phyloP scores from a whole-genome alignment of 2,329 filamentous ascomycete genomes.

The Orbilia oligospora region DNA sequence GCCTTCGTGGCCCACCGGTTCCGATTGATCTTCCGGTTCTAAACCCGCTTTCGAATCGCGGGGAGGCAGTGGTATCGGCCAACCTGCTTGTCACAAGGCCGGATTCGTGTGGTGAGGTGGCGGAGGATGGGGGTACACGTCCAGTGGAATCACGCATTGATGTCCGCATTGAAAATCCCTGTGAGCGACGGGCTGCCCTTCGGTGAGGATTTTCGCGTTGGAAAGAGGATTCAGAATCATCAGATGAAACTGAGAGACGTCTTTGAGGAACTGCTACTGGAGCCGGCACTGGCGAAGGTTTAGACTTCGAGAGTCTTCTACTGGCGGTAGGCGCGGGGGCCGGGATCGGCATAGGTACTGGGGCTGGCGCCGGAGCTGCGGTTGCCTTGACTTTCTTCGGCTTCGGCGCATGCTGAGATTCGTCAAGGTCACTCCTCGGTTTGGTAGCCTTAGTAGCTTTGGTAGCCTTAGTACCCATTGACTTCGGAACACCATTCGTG shows the following conservation, averaged over 20 bases:
- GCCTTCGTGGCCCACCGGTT: conserved; percentile 44
- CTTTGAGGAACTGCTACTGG: conserved; percentile 25
- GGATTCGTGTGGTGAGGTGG: conserved; percentile 14
- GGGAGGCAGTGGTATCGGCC: conserved; percentile 12
- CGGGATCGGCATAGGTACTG: conserved; percentile 17
- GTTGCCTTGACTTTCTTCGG: conserved; percentile 15
- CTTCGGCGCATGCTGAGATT: conserved; percentile 47
- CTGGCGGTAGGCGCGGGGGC: conserved; percentile 15
- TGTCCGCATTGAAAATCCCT: conserved; percentile 42
- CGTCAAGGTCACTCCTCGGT: conserved; percentile 27
- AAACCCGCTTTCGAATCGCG: conserved; percentile 53
- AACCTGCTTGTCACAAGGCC: conserved; percentile 35
- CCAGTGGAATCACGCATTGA: conserved; percentile 55
- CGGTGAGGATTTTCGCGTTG: conserved; percentile 50
- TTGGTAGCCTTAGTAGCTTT: conserved; percentile 27
- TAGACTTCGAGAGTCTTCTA: conserved; percentile 45
- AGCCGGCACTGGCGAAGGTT: conserved; percentile 16
- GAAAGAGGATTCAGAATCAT: conserved; percentile 57
- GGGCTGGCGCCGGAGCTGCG: neutral
- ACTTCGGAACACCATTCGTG: conserved; percentile 41
- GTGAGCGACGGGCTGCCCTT: conserved; percentile 32
- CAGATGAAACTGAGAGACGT: conserved; percentile 35
- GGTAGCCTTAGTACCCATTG: conserved; percentile 9
- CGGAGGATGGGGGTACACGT: conserved; percentile 18
- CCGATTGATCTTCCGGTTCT: conserved; percentile 45